These are phyloP conservation scores for Rhynchosporium agropyri DNA, from an alignment of 2,329 filamentous ascomycete species.

Conservation along the genomic window DNA sequence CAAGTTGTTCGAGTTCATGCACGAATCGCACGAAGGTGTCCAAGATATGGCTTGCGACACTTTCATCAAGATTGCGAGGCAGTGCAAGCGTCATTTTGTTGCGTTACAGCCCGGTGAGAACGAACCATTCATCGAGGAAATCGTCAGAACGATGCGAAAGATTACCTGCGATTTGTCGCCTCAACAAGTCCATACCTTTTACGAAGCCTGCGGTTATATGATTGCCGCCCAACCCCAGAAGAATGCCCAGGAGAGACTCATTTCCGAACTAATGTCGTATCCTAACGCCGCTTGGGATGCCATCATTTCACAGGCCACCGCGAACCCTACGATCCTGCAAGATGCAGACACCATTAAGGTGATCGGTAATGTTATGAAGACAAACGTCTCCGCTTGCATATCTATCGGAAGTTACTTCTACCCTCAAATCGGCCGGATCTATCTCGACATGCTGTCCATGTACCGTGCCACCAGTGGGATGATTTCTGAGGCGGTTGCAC, in stretches of 20 bases:
- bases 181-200: constrained; percentile 98
- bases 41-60: constrained; percentile 99
- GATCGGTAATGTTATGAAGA: constrained; percentile 99
- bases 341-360: constrained; percentile 97
- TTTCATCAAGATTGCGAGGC: constrained; percentile 99
- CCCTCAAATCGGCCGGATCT: constrained; percentile 95
- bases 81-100: constrained; percentile 96
- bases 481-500: constrained; percentile 88
- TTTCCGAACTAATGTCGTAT: constrained; percentile 88
- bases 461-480: constrained; percentile 95
- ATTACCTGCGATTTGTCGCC: constrained; percentile 95
- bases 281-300: constrained; percentile 95
- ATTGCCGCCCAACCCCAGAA: constrained; percentile 97
- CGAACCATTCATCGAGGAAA: constrained; percentile 98
- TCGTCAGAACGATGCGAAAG: constrained; percentile 91
- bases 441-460: constrained; percentile 99
- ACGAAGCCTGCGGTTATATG: constrained; percentile 99
- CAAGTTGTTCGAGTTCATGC: constrained; percentile 99
- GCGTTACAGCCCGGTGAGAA: constrained; percentile 90
- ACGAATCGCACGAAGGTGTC: constrained; percentile 98
- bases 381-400: constrained; percentile 96
- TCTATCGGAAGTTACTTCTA: constrained; percentile 98
- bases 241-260: constrained; percentile 86
- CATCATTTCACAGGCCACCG: constrained; percentile 86
- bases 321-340: constrained; percentile 83